These are phyloP conservation scores for Yarrowia hollandica DNA, from an alignment of 805 yeast genomes.

Conservation along the genomic window DNA sequence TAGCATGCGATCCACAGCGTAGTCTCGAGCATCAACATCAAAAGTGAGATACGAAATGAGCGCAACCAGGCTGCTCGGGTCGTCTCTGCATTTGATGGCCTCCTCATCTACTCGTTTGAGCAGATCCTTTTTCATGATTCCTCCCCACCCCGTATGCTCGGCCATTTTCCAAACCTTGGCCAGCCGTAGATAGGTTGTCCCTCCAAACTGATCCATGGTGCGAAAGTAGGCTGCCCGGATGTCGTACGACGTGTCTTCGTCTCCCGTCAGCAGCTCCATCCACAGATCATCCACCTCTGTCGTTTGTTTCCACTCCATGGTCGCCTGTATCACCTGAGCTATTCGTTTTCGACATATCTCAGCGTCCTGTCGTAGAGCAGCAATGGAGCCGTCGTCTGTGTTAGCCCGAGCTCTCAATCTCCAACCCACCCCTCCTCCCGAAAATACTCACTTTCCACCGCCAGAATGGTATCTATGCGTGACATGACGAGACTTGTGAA, in stretches of 20 bases:
- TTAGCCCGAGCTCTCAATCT: neutral
- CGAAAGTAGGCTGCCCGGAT: neutral
- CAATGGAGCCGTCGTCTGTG: conserved; percentile 16
- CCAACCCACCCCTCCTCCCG: neutral
- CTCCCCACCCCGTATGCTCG: conserved; percentile 20
- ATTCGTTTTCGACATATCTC: conserved; percentile 9
- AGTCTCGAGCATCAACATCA: conserved; percentile 5
- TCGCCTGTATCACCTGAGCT: neutral
- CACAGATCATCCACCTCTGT: conserved; percentile 15
- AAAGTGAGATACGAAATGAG: conserved; percentile 2
- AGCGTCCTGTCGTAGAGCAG: neutral
- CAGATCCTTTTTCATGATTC: neutral
- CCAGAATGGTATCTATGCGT: conserved; percentile 25
- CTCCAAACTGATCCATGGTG: conserved; percentile 9
- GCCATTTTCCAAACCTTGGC: conserved; percentile 28
- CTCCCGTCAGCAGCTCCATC: conserved; percentile 19
- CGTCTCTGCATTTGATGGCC: neutral
- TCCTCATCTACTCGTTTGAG: conserved; percentile 14
- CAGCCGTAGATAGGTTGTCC: neutral
- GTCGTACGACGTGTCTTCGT: neutral
- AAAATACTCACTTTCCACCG: conserved; percentile 20
- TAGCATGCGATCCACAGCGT: conserved; percentile 18
- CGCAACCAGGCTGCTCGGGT: neutral
- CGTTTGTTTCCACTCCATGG: conserved; percentile 4
- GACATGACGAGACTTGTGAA: conserved; percentile 16